Conservation (phyloP, 768 basidiomycete species). For the Russula compacta region DNA sequence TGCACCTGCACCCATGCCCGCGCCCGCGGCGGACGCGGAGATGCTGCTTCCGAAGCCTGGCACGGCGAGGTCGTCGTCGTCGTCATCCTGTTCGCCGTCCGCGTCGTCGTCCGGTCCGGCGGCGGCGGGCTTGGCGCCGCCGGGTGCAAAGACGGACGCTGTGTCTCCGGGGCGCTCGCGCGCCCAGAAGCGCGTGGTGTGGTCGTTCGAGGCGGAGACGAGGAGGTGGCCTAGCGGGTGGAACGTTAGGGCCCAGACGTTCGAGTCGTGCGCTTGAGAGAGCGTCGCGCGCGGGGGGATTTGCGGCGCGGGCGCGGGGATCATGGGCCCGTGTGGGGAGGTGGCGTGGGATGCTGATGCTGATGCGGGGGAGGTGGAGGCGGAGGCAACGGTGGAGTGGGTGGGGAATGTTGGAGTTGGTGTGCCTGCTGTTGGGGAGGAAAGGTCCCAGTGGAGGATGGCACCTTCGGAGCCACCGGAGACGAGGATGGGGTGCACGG, state of each 20-base stretch:
- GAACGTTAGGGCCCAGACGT: conserved; percentile 92
- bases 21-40: conserved; percentile 26
- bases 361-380: background rate
- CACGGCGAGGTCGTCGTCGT: conserved; percentile 68
- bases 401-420: conserved; percentile 9
- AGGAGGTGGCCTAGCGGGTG: conserved; percentile 95
- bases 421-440: conserved; percentile 47
- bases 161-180: conserved; percentile 83
- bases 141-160: conserved; percentile 66
- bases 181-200: conserved; percentile 98
- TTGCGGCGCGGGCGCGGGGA: conserved; percentile 21
- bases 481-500: conserved; percentile 82
- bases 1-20: conserved; percentile 9
- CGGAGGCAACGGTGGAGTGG: background rate
- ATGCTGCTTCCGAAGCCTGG: conserved; percentile 56
- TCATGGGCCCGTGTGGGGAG: background rate
- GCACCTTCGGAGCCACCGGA: conserved; percentile 93
- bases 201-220: conserved; percentile 92
- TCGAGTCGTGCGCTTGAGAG: conserved; percentile 95
- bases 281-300: conserved; percentile 66
- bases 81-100: conserved; percentile 34
- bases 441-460: conserved; percentile 90
- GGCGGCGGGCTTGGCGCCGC: conserved; percentile 79
- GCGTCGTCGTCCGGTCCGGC: conserved; percentile 48
- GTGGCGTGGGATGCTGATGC: background rate